Base-by-base conservation (phyloP, 2,329 filamentous ascomycete species). In the Fusarium palustre region DNA sequence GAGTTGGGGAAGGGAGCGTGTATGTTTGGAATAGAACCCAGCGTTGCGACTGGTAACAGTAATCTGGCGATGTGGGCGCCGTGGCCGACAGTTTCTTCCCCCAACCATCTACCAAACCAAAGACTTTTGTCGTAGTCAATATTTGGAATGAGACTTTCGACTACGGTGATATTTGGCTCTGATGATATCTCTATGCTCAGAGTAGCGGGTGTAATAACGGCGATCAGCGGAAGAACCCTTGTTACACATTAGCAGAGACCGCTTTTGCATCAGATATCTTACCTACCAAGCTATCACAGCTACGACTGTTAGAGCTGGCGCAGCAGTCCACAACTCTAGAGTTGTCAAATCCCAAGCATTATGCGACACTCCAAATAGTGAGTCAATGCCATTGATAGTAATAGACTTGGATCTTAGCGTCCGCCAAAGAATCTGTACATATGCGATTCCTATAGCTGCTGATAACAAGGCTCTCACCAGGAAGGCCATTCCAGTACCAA, bases 401-500 rank as follows among this genome's bases (percentile, higher is more conserved):
- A 68, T 22, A 12, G 33, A 24, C 0, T 64, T 59, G 0, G 42
- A 59, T 15, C 50, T 3, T 0, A 68, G 0, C 1, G 50, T 68
- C 1, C 28, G 33, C 66, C 66, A 68, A 2, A 68, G 25, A 15
- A 68, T 49, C 3, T 68, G 64, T 0, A 47, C 54, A 2, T 68
- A 68, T 11, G 59, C 66, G 3, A 68, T 33, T 0, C 64, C 50
- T 2, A 48, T 54, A 0, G 64, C 49, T 1, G 64, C 66, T 1
- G 66, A 59, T 5, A 68, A 15, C 0, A 45, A 5, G 1, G 66
- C 30, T 11, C 54, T 20, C 0, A 34, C 28, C 0, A 68, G 28
- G 7, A 68, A 68, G 1, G 66, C 64, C 2, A 68, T 22, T 2
- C 66, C 66, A 0, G 64, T 68, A 1, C 66, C 66, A 0, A 68